Evolutionary conservation across 208 protist genomes (phyloP).

Genomic region (Chromosphaera perkinsii): DNA sequence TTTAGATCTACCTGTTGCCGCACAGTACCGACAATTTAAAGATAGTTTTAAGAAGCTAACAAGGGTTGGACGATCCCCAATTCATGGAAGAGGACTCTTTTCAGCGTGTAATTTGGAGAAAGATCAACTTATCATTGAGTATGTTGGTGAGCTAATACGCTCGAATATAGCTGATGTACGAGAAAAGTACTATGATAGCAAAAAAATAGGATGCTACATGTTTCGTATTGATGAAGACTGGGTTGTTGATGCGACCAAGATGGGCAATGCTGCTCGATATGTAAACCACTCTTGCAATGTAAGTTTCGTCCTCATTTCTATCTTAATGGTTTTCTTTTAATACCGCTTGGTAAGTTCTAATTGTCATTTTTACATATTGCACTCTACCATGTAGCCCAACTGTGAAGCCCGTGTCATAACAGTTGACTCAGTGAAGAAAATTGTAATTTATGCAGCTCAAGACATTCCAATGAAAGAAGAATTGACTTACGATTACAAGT

Average conservation of each 20-base stretch:
- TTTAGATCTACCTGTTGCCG: too few relatives aligned
- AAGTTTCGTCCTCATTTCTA: constrained; percentile 6
- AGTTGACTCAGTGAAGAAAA: constrained; percentile 7
- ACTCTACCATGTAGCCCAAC: constrained; percentile 43
- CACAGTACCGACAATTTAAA: too few relatives aligned
- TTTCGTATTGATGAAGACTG: constrained; percentile 35
- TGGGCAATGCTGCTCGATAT: constrained; percentile 39
- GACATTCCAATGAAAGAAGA: constrained; percentile 29
- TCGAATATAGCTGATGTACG: constrained; percentile 5
- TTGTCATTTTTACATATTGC: too few relatives aligned
- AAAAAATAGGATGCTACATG: constrained; percentile 30
- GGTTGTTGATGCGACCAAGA: constrained; percentile 45
- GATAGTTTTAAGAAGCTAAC: too few relatives aligned
- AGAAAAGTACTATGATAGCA: constrained; percentile 6
- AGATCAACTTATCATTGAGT: constrained; percentile 48
- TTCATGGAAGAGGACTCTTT: too few relatives aligned
- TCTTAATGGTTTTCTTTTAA: constrained; percentile 1
- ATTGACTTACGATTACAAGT: constrained; percentile 50
- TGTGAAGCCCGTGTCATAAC: constrained; percentile 28
- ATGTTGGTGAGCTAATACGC: constrained; percentile 39
- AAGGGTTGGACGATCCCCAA: too few relatives aligned
- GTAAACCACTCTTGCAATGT: constrained; percentile 49
- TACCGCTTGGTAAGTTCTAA: background rate
- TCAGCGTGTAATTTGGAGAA: too few relatives aligned
- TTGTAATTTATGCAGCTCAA: constrained; percentile 27